Conservation (phyloP, 176 grass and related monocot species). For the Tillandsia leiboldiana region DNA sequence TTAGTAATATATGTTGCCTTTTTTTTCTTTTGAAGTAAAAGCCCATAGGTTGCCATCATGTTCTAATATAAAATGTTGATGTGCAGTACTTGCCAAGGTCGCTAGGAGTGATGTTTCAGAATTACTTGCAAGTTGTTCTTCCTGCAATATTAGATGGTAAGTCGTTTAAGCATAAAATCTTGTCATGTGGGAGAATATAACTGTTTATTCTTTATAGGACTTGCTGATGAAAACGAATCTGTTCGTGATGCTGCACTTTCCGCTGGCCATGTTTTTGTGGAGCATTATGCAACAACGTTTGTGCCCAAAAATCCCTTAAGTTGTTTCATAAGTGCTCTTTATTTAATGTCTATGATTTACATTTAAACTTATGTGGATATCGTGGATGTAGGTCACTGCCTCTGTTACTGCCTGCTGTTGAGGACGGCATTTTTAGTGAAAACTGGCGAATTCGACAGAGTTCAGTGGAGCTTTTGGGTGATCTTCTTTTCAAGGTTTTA, state of each 20-base stretch:
- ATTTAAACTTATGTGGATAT: conserved; percentile 22
- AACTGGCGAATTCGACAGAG: conserved; percentile 95
- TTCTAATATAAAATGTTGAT: conserved; percentile 24
- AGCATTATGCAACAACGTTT: conserved; percentile 91
- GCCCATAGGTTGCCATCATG: background rate
- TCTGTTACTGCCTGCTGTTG: conserved; percentile 84
- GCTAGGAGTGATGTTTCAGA: conserved; percentile 78
- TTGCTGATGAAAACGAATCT: conserved; percentile 99
- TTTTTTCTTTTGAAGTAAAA: too few species aligned
- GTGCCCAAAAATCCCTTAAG: conserved; percentile 5
- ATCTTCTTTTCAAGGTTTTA: conserved; percentile 87
- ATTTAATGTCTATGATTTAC: conserved; percentile 12
- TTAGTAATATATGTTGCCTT: background rate
- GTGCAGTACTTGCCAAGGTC: conserved; percentile 89
- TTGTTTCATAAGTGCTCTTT: background rate
- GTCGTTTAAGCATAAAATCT: conserved; percentile 21
- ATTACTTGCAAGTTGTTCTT: conserved; percentile 76
- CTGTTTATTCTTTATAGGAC: conserved; percentile 36
- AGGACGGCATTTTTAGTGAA: conserved; percentile 96
- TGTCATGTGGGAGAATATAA: conserved; percentile 7
- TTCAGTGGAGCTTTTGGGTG: conserved; percentile 93
- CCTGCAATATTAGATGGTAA: conserved; percentile 98
- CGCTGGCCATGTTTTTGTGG: conserved; percentile 96
- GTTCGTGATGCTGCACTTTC: conserved; percentile 90
- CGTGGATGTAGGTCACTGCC: conserved; percentile 65